Evolutionary conservation across 345 rosid genomes (phyloP).

Genomic region (Camelina hispida): DNA sequence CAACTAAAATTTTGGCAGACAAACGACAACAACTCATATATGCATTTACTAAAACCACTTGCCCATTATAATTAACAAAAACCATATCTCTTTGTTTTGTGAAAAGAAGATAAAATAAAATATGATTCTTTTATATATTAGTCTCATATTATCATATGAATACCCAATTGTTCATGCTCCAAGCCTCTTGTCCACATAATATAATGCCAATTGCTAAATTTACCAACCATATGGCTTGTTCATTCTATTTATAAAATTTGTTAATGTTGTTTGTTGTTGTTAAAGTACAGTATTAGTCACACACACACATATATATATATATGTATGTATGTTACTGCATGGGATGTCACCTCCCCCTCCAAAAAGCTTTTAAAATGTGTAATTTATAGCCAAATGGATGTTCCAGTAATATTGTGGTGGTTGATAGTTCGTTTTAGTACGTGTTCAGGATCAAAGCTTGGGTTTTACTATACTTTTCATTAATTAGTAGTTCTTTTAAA

Average conservation of each 20-base stretch:
- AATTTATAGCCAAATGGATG: background rate
- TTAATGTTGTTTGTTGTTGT: background rate
- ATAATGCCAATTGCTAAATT: conserved; percentile 29
- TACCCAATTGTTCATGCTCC: conserved; percentile 31
- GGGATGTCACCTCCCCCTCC: conserved; percentile 5
- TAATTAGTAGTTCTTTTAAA: background rate
- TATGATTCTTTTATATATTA: conserved; percentile 27
- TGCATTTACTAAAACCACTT: conserved; percentile 44
- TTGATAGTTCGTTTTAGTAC: background rate
- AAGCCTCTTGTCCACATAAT: conserved; percentile 25
- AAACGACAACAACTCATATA: conserved; percentile 37
- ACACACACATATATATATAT: background rate
- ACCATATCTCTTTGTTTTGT: conserved; percentile 34
- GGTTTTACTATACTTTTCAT: background rate
- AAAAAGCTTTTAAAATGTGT: background rate
- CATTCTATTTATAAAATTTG: background rate
- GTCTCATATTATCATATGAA: conserved; percentile 3
- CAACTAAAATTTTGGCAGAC: conserved; percentile 40
- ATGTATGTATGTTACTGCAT: background rate
- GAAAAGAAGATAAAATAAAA: conserved; percentile 9
- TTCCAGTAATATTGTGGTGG: background rate
- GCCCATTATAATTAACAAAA: conserved; percentile 35
- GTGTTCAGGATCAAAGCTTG: background rate
- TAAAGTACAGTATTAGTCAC: background rate
- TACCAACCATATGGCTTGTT: conserved; percentile 36